Base-by-base conservation (phyloP, 768 basidiomycete species). In the Auriculariales sp. region DNA sequence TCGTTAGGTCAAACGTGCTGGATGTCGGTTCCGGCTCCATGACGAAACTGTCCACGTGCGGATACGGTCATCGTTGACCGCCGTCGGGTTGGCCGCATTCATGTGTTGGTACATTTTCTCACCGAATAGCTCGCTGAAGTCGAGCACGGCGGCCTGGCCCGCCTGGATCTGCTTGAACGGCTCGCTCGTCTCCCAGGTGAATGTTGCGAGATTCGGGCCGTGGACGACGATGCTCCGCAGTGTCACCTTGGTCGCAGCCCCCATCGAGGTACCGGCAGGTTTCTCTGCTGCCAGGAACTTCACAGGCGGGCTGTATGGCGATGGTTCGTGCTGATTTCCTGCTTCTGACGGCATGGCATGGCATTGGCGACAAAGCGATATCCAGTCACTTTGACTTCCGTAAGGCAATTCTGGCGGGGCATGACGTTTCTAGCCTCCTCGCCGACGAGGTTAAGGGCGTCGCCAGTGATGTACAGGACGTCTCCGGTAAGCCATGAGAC, bases 41-140 rank as follows among this genome's bases (percentile, higher is more conserved):
- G n/a, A 51, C 2, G 79, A 78, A 15, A 80, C 66, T 0, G 78
- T 79, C 78, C 78, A 81, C 3, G 78, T 80, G 10, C 78, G 73
- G 12, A 81, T 71, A 46, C 75, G 71, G 54, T 81, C 77, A 57
- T 80, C 78, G 55, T 78, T 78, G 15, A 75, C 62, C 10, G 67
- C 65, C 1, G 71, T 70, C 11, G 68, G 64, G 10, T 56, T 49
- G 15, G 17, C 7, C 28, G 67, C 67, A 3, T 73, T 67, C 68
- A 79, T 78, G 55, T 80, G 79, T 45, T 65, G 64, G 58, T 75
- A 76, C 19, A 61, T 60, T 3, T 65, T 62, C 22, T 63, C 52
- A 14, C 78, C 75, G 10, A 80, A 57, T 47, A 81, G 64, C 19
- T 68, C 58, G 1, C 69, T 66, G 56, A 79, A 71, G 55, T 78